Conservation (phyloP, 345 rosid genomes). For the Schrenkiella parvula region DNA sequence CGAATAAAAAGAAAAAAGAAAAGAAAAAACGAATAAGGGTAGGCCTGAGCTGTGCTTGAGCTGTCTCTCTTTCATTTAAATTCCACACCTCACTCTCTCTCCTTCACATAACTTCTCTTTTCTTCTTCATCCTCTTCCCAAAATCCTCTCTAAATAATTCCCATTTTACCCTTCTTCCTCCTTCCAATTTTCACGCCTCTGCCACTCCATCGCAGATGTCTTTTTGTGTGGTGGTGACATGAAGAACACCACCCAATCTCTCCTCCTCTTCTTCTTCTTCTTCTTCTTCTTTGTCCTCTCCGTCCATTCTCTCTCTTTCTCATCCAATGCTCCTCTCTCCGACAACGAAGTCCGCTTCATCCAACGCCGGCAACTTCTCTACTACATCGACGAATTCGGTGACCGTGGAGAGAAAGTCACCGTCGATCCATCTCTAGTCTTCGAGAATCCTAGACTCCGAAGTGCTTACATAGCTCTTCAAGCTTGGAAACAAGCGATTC, state of each 20-base stretch:
- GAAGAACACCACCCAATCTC: constrained; percentile 51
- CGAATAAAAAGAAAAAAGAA: background rate
- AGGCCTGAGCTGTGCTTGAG: constrained; percentile 85
- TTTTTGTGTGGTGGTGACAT: constrained; percentile 60
- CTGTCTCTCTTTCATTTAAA: constrained; percentile 47
- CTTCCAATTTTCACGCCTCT: constrained; percentile 14
- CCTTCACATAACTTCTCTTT: constrained; percentile 5
- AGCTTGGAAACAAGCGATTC: constrained; percentile 83
- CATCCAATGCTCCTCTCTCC: constrained; percentile 52
- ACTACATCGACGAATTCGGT: constrained; percentile 78
- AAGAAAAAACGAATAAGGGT: background rate
- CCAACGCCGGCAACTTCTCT: constrained; percentile 83
- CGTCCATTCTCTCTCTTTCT: constrained; percentile 29
- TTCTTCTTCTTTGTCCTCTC: constrained; percentile 21
- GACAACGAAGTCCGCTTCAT: constrained; percentile 57
- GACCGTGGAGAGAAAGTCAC: constrained; percentile 77
- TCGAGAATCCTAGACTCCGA: constrained; percentile 55
- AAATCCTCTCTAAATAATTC: background rate
- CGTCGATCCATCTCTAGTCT: constrained; percentile 65
- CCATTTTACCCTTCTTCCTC: constrained; percentile 19
- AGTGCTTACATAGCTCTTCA: constrained; percentile 77
- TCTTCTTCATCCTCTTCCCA: background rate
- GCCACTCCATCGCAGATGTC: constrained; percentile 49
- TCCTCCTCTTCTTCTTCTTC: constrained; percentile 28
- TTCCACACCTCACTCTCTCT: constrained; percentile 10